Base-by-base conservation (phyloP, 805 yeast species). In the Cyberlindnera petersonii region DNA sequence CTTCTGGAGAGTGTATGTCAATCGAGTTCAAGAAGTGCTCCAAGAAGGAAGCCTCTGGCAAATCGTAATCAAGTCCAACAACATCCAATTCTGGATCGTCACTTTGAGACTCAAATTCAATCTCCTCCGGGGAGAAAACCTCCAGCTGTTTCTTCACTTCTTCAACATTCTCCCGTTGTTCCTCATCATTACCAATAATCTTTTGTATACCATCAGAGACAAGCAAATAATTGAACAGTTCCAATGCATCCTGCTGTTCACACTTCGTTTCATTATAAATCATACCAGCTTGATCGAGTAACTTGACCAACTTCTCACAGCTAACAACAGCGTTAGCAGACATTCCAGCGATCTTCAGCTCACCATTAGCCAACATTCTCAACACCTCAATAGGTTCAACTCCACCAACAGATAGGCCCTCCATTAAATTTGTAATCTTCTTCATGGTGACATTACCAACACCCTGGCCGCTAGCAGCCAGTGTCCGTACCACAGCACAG, bases 401-500 rank as follows among this genome's bases (percentile, higher is more conserved):
- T 1, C 34, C 40, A 23, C 19, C 14, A 7, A 16, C 6, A 16
- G 24, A 16, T 19, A 24, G 9, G 17, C 21, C 35, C 24, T 47
- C 48, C 35, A 47, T 40, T 8, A 44, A 19, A 9, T 17, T 18
- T 10, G 27, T 21, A 14, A 41, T 43, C 35, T 38, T 46, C 28
- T 39, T 40, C 16, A 39, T 10, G 5, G 44, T 26, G 8, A 36
- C 26, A 4, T 64, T 68, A 0, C 96, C 96, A 9, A 87, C 53
- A 0, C 93, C 89, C 9, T 35, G 38, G 2, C 43, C 46, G 26
- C 77, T 66, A 37, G 66, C 67, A 31, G 74, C 47, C n/a, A 88
- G 45, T 1, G 82, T 68, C 24, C 86, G 61, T 24, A 74, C 46
- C 24, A 75, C 65, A 0, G 95, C 85, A 21, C 76, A 56, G 41